Conservation (phyloP, 306 rosid genomes). For the Sechiopsis laciniata region DNA sequence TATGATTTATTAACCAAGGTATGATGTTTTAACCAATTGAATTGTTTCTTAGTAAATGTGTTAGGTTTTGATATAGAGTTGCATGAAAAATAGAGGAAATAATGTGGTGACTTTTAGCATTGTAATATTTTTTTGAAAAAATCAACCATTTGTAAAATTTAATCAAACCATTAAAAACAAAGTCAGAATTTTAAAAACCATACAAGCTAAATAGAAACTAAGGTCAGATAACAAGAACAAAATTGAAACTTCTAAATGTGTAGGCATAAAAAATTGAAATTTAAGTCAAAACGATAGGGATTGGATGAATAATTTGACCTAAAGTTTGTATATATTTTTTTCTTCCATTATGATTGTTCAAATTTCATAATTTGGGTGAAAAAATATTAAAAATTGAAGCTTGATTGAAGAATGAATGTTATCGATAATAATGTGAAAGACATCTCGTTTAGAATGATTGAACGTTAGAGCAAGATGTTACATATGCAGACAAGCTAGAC, state of each 20-base stretch:
- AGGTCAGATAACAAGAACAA: not conserved
- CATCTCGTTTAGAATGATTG: not conserved
- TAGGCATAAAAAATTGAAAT: no score
- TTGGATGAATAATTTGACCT: not conserved
- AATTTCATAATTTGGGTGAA: no score
- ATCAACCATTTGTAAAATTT: no score
- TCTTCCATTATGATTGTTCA: no score
- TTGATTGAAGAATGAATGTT: not conserved
- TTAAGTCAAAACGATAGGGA: not conserved
- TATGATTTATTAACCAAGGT: no score
- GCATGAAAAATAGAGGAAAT: no score
- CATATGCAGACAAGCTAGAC: not conserved
- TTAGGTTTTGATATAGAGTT: no score
- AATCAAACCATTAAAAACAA: no score
- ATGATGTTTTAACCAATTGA: no score
- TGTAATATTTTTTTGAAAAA: no score
- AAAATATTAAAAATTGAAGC: not conserved
- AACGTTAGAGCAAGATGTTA: slow-evolving; percentile 1
- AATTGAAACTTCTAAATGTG: no score
- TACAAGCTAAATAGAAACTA: not conserved
- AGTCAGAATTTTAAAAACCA: not conserved
- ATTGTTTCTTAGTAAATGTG: not conserved
- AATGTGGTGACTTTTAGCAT: no score
- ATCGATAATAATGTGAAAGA: not conserved
- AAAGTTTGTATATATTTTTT: not conserved